phyloP scores from a whole-genome alignment of 495 filamentous ascomycete species.

The Trichoderma asperelloides region DNA sequence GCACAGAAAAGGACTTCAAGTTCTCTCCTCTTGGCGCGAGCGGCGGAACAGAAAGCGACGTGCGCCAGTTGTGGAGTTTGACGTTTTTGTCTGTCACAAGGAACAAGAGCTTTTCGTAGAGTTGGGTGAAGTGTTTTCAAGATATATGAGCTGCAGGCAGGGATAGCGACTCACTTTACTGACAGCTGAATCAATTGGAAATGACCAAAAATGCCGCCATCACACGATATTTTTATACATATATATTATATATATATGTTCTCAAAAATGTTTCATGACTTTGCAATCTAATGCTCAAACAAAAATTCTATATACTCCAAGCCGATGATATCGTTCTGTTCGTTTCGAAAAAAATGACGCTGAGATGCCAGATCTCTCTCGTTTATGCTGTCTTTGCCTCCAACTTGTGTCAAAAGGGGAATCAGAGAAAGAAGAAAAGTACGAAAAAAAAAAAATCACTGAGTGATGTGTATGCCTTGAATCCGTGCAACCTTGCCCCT shows the following conservation, averaged over 20 bases:
- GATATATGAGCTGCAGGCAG: background rate
- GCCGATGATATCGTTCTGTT: background rate
- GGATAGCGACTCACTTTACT: background rate
- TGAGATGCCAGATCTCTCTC: background rate
- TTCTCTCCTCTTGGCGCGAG: slow-evolving; percentile 38
- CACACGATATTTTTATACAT: background rate
- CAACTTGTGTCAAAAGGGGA: background rate
- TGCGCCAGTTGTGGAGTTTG: slow-evolving; percentile 48
- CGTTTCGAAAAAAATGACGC: background rate
- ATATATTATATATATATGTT: background rate
- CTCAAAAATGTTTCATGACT: background rate
- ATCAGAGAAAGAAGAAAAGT: background rate
- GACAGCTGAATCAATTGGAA: background rate
- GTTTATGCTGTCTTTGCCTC: background rate
- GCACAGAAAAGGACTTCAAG: slow-evolving; percentile 24
- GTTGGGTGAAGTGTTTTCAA: background rate
- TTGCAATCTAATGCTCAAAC: background rate
- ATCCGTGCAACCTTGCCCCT: too few relatives aligned
- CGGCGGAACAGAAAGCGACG: slow-evolving; percentile 31
- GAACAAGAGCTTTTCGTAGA: slow-evolving; percentile 7
- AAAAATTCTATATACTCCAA: background rate
- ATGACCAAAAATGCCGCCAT: background rate
- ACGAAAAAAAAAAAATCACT: background rate
- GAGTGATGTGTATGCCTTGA: background rate
- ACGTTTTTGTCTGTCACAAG: slow-evolving; percentile 40